phyloP scores from a whole-genome alignment of 176 grass and related monocot species.

The Olyra latifolia region DNA sequence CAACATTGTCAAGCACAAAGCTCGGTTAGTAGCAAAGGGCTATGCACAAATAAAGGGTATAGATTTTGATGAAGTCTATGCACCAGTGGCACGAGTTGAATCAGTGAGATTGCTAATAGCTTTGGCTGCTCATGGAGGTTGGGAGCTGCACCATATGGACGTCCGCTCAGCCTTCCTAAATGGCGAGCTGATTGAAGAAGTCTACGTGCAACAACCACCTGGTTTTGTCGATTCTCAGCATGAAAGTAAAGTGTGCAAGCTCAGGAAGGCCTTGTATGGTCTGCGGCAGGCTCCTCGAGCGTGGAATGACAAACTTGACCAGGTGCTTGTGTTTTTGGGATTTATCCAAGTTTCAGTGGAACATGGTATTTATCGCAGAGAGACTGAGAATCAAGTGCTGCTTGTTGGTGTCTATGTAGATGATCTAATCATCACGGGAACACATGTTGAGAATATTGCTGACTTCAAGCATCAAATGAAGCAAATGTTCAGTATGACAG shows the following conservation, averaged over 20 bases:
- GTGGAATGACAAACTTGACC: background rate
- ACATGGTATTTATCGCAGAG: background rate
- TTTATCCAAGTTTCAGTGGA: background rate
- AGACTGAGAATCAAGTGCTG: rapidly evolving
- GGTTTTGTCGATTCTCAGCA: background rate
- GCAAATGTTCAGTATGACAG: background rate
- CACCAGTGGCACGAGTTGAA: too few species aligned
- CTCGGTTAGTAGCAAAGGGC: background rate
- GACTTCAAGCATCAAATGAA: background rate
- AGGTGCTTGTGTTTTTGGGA: too few species aligned
- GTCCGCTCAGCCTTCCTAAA: background rate
- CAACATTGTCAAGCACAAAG: background rate
- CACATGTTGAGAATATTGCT: rapidly evolving
- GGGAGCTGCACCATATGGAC: background rate
- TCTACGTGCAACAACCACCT: background rate
- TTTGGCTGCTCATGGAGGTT: background rate
- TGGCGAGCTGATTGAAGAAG: background rate
- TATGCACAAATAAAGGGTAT: background rate
- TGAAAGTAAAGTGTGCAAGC: too few species aligned
- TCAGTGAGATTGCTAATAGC: background rate
- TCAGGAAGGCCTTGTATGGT: too few species aligned
- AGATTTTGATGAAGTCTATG: background rate
- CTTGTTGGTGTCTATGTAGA: background rate
- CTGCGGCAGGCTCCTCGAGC: too few species aligned
- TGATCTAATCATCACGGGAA: background rate